Base-by-base conservation (phyloP, 148 eudicot species). In the Amaranthus palmeri region DNA sequence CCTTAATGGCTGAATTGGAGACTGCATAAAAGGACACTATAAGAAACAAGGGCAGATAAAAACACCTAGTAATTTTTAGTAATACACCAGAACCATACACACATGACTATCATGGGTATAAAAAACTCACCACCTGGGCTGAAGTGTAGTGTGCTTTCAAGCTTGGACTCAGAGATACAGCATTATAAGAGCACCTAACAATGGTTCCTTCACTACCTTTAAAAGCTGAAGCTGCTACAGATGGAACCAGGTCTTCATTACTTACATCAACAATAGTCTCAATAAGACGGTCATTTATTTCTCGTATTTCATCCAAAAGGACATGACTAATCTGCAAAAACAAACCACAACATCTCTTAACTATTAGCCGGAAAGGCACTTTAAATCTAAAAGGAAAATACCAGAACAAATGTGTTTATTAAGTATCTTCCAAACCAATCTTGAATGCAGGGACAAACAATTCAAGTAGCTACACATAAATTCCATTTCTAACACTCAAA, bases 1-100 rank as follows among this genome's bases (percentile, higher is more conserved):
- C 76, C 85, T 77, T 71, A 93, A 80, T 54, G 97, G 98, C 82
- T 93, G 97, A 77, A 93, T 93, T 42, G 88, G 96, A 43, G 92
- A 89, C 98, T 93, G 96, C 79, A 87, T 52, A 78, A 76, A 67
- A 67, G 70, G 69, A 41, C 68, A 70, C 11, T 45, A 65, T 48
- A 71, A 50, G 58, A 61, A 18, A 69, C 70, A 11, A 9, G 46
- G 46, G 43, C n/a, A 18, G 47, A 61, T 25, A 0, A 25, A 25
- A 25, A 25, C 36, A 25, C 36, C 36, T 25, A 25, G 1, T 25
- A 25, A 25, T 25, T 25, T 25, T 0, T 25, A 25, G 36, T 25
- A 25, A 25, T 25, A 25, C 36, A 25, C 36, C 36, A 25, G 56
- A 74, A 70, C 51, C 8, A 72, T 46, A 14, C 13, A 69, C 14